Conservation (phyloP, 2,329 filamentous ascomycete genomes). For the Penicillium vulpinum region DNA sequence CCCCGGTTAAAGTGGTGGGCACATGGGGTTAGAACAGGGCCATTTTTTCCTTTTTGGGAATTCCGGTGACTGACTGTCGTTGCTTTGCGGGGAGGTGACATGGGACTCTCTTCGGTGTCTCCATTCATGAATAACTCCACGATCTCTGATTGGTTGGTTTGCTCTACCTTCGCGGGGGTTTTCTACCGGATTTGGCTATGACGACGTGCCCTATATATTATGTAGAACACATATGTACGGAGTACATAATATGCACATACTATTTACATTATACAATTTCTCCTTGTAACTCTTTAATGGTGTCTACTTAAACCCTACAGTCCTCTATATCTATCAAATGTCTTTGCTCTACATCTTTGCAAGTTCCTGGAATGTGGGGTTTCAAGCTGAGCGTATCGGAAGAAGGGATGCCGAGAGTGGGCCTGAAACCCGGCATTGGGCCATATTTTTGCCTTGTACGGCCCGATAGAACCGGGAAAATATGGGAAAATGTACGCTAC, state of each 20-base stretch:
- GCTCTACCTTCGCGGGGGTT: not conserved
- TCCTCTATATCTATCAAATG: not conserved
- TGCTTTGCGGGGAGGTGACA: constrained; percentile 11
- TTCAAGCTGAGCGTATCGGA: not conserved
- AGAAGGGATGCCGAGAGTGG: not conserved
- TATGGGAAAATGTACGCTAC: not conserved
- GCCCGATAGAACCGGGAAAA: not conserved
- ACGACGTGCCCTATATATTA: not conserved
- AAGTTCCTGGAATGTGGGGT: not conserved
- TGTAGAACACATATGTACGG: no score
- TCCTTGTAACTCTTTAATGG: not conserved
- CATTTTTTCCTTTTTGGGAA: constrained; percentile 4
- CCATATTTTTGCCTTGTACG: not conserved
- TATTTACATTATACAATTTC: not conserved
- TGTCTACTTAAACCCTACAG: no score
- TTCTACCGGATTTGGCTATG: constrained; percentile 7
- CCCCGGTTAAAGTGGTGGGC: constrained; percentile 16
- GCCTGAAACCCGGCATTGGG: not conserved
- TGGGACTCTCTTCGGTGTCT: not conserved
- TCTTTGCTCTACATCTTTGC: not conserved
- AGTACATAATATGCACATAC: no score
- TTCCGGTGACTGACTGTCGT: constrained; percentile 19
- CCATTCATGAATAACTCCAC: not conserved
- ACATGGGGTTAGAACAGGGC: constrained; percentile 8
- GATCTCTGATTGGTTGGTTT: not conserved